A percentile compares a stretch with the other conserved stretches of the same genome.
These are phyloP conservation scores for Leishmania lainsoni DNA, from an alignment of 208 protist species.

Conservation along the genomic window DNA sequence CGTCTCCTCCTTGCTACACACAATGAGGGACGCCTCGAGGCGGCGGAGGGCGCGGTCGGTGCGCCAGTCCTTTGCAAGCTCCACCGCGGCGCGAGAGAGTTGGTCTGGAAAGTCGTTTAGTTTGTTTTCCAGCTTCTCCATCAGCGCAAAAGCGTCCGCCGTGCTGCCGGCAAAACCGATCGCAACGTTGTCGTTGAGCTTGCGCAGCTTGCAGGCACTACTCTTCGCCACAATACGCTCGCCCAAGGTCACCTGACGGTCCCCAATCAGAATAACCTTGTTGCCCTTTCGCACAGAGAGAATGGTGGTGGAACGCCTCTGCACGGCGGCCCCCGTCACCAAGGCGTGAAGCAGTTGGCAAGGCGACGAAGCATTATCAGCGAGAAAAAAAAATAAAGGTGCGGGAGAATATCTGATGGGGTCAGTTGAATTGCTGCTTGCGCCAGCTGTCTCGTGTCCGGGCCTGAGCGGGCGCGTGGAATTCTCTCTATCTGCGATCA, in stretches of 20 bases:
- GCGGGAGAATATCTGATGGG: not conserved
- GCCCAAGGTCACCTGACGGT: slow-evolving; percentile 95
- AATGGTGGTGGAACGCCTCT: slow-evolving; percentile 91
- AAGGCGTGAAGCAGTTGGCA: slow-evolving; percentile 38
- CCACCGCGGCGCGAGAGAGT: slow-evolving; percentile 92
- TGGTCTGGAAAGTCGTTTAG: slow-evolving; percentile 94
- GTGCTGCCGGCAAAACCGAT: slow-evolving; percentile 95
- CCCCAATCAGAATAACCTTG: slow-evolving; percentile 93
- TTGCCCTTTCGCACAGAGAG: slow-evolving; percentile 92
- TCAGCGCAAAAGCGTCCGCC: slow-evolving; percentile 95
- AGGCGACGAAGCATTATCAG: slow-evolving; percentile 48
- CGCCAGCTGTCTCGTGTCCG: not conserved
- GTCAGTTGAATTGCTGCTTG: not conserved
- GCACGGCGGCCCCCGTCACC: slow-evolving; percentile 39
- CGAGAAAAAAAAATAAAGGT: slow-evolving; percentile 1
- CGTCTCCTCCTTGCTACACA: slow-evolving; percentile 89
- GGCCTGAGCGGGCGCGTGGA: not conserved
- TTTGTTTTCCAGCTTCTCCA: slow-evolving; percentile 95
- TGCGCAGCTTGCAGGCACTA: slow-evolving; percentile 83
- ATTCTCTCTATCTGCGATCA: not conserved
- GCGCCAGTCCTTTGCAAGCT: slow-evolving; percentile 96
- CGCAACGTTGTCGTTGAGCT: slow-evolving; percentile 80
- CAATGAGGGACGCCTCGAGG: slow-evolving; percentile 95
- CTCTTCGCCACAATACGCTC: slow-evolving; percentile 92
- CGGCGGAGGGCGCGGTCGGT: slow-evolving; percentile 93